Percentiles rank a stretch among this genome's conserved stretches.
These are phyloP conservation scores for Tylopilus sp. DNA, from an alignment of 768 basidiomycete genomes.

Conservation along the genomic window DNA sequence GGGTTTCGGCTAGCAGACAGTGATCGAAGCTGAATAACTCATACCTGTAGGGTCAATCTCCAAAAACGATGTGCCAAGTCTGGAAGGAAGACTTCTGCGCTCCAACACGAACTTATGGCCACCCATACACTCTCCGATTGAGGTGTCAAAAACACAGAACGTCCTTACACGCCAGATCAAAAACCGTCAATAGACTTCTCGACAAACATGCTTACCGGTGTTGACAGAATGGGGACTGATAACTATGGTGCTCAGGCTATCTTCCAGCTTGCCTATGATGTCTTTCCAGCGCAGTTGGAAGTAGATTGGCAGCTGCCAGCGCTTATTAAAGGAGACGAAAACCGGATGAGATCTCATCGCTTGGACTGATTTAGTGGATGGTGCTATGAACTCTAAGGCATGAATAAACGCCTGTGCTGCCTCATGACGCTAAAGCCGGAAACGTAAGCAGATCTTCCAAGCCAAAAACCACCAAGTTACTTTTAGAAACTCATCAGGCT, in stretches of 20 bases:
- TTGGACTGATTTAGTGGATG: constrained; percentile 66
- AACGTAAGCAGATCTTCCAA: not conserved
- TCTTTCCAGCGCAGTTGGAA: constrained; percentile 98
- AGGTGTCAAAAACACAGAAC: constrained; percentile 46
- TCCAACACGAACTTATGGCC: constrained; percentile 82
- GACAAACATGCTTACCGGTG: constrained; percentile 36
- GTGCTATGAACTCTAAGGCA: constrained; percentile 78
- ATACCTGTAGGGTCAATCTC: constrained; percentile 86
- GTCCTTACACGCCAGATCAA: constrained; percentile 16
- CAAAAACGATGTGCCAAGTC: constrained; percentile 85
- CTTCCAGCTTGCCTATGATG: constrained; percentile 76
- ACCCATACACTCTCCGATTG: constrained; percentile 70
- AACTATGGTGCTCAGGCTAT: constrained; percentile 44
- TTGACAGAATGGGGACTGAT: constrained; percentile 36
- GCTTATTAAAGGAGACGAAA: constrained; percentile 68
- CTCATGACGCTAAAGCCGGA: constrained; percentile 65
- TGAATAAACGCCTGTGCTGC: constrained; percentile 79
- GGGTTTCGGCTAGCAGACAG: constrained; percentile 2
- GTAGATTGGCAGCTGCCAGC: constrained; percentile 97
- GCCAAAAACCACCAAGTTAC: constrained; percentile 37
- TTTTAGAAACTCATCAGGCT: constrained; percentile 86
- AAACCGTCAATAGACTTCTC: not conserved
- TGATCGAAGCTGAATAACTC: constrained; percentile 1
- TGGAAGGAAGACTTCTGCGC: constrained; percentile 77
- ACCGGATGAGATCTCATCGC: constrained; percentile 70